These are phyloP conservation scores for Mychonastes homosphaera DNA, from an alignment of 139 green algal species.

Conservation along the genomic window DNA sequence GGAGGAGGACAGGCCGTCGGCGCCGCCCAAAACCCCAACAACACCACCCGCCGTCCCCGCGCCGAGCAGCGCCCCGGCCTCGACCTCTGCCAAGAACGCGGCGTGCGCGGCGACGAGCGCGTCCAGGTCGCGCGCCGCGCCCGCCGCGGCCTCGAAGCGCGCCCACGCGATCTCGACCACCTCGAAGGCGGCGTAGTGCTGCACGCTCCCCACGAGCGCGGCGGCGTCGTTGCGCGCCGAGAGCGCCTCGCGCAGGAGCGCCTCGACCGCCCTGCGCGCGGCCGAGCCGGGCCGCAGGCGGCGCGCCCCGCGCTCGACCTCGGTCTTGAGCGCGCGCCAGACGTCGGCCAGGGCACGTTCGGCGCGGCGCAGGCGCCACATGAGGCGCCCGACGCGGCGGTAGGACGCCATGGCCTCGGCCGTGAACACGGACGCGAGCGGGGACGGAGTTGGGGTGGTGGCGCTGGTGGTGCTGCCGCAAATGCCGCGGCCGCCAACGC, in stretches of 20 bases:
- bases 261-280: conserved; percentile 4
- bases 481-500: conserved; percentile 3
- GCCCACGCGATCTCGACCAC: conserved; percentile 43
- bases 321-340: conserved; percentile 61
- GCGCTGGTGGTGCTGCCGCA: neutral
- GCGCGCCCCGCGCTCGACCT: conserved; percentile 29
- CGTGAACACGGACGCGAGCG: conserved; percentile 64
- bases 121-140: conserved; percentile 62
- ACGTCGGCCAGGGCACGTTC: conserved; percentile 56
- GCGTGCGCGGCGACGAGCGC: conserved; percentile 66
- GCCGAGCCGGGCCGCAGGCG: conserved; percentile 8
- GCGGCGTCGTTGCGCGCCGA: conserved; percentile 69
- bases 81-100: conserved; percentile 42
- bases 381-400: conserved; percentile 61
- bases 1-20: neutral
- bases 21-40: conserved; percentile 13
- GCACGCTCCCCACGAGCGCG: conserved; percentile 80
- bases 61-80: conserved; percentile 26
- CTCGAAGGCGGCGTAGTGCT: conserved; percentile 91
- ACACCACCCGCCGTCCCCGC: conserved; percentile 12
- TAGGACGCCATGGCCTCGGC: conserved; percentile 49
- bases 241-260: conserved; percentile 48
- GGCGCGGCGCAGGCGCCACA: conserved; percentile 81
- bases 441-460: conserved; percentile 4
- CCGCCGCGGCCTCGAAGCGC: conserved; percentile 35